Evolutionary conservation across 164 flowering plant species (phyloP).

Genomic region (Kingdonia uniflora): DNA sequence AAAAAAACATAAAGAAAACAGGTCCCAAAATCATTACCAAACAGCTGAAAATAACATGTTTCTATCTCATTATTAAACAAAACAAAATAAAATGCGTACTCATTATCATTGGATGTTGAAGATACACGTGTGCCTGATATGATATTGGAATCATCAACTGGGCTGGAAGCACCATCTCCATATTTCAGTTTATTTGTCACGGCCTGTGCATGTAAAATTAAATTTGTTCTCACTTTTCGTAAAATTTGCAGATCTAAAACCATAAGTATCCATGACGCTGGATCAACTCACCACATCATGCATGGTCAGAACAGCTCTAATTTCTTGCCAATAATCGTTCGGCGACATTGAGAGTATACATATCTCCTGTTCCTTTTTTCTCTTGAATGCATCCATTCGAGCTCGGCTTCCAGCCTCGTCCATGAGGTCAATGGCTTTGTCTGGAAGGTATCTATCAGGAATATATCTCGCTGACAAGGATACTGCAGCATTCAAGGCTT

Average conservation of each 20-base stretch:
- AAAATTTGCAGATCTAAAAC: background rate
- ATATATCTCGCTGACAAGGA: conserved; percentile 70
- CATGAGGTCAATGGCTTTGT: conserved; percentile 91
- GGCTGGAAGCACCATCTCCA: conserved; percentile 18
- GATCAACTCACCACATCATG: conserved; percentile 55
- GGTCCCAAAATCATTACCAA: conserved; percentile 2
- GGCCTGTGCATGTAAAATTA: conserved; percentile 24
- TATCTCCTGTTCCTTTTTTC: conserved; percentile 45
- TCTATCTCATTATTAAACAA: conserved; percentile 8
- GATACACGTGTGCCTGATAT: conserved; percentile 23
- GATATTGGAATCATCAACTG: conserved; percentile 19
- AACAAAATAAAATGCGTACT: conserved; percentile 38
- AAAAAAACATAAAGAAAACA: conserved; percentile 12
- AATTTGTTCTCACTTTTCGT: background rate
- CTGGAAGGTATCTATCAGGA: conserved; percentile 77
- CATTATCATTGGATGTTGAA: conserved; percentile 28
- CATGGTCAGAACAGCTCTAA: conserved; percentile 65
- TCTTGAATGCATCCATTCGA: conserved; percentile 52
- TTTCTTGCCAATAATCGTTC: conserved; percentile 80
- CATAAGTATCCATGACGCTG: background rate
- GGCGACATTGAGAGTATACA: conserved; percentile 55
- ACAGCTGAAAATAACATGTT: background rate
- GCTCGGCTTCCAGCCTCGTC: conserved; percentile 95
- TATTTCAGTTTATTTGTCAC: conserved; percentile 32
- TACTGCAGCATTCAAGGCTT: conserved; percentile 79